A percentile compares a stretch with the other conserved stretches of the same genome.
These are phyloP conservation scores for Juncus inflexus DNA, from an alignment of 176 grass and related monocot genomes.

Conservation along the genomic window DNA sequence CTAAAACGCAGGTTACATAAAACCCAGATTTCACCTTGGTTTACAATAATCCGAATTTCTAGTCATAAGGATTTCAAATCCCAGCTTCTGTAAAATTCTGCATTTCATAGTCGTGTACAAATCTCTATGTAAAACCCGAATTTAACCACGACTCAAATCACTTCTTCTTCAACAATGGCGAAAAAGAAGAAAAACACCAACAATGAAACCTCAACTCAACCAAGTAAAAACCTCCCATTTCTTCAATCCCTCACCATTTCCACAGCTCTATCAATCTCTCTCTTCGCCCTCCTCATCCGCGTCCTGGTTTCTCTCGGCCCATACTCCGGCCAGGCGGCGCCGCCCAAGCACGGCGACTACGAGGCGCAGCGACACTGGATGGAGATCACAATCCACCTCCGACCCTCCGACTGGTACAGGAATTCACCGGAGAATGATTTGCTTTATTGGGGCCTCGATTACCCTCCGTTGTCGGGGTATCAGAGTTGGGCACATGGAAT, in stretches of 20 bases:
- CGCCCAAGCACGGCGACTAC: constrained; percentile 85
- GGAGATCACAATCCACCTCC: constrained; percentile 88
- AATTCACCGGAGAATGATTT: constrained; percentile 81
- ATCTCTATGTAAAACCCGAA: no score
- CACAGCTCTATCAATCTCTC: constrained; percentile 42
- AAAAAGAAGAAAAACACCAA: constrained; percentile 36
- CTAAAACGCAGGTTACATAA: no score
- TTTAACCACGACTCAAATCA: no score
- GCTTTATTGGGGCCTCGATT: constrained; percentile 93
- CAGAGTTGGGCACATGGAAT: constrained; percentile 77
- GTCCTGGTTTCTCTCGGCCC: constrained; percentile 74
- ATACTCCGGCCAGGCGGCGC: constrained; percentile 66
- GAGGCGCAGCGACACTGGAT: constrained; percentile 99
- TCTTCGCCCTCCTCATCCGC: constrained; percentile 70
- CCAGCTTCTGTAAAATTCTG: no score
- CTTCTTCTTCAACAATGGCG: constrained; percentile 31
- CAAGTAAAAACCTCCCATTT: constrained; percentile 32
- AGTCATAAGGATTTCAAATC: no score
- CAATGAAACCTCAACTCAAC: neutral
- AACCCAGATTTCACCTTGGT: no score
- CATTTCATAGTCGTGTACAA: no score
- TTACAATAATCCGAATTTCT: no score
- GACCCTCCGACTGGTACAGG: constrained; percentile 67
- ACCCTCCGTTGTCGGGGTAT: constrained; percentile 91
- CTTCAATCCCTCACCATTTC: constrained; percentile 26